Evolutionary conservation across 192 early-diverging fungal species (phyloP).

Genomic region (Ambispora gerdemannii): DNA sequence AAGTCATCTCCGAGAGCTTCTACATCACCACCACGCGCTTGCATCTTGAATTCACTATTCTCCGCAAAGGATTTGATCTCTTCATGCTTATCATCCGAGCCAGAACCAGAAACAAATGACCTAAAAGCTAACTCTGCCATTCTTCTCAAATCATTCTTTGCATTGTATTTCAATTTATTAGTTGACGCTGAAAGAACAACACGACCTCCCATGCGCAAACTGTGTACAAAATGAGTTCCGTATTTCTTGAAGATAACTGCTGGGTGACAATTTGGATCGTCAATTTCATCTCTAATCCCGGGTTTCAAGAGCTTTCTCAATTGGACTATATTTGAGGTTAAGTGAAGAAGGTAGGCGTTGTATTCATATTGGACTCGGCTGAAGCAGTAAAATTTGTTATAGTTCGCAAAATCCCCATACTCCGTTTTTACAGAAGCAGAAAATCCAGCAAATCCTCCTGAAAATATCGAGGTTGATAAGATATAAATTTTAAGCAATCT

Average conservation of each 20-base stretch:
- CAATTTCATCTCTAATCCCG: constrained; percentile 13
- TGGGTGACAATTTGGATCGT: constrained; percentile 17
- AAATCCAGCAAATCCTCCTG: background rate
- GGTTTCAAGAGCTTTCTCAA: background rate
- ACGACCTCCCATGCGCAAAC: constrained; percentile 7
- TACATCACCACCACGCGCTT: constrained; percentile 9
- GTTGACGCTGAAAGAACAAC: background rate
- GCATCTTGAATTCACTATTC: background rate
- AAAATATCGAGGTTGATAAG: constrained; percentile 8
- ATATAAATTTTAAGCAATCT: too few species aligned
- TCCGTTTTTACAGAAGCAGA: constrained; percentile 2
- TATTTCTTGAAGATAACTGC: constrained; percentile 6
- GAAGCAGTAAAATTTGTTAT: constrained; percentile 12
- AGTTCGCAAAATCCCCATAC: background rate
- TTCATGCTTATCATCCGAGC: background rate
- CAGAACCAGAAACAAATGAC: background rate
- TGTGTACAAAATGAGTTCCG: constrained; percentile 13
- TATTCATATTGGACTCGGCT: constrained; percentile 15
- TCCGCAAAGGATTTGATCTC: background rate
- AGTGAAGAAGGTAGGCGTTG: too few species aligned
- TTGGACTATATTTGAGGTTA: background rate
- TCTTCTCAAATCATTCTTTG: background rate
- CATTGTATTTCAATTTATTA: constrained; percentile 11
- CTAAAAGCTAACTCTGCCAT: background rate
- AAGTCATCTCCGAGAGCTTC: background rate